These are phyloP conservation scores for Pseudozyma sp. DNA, from an alignment of 1,284 basidiomycete genomes.

Conservation along the genomic window DNA sequence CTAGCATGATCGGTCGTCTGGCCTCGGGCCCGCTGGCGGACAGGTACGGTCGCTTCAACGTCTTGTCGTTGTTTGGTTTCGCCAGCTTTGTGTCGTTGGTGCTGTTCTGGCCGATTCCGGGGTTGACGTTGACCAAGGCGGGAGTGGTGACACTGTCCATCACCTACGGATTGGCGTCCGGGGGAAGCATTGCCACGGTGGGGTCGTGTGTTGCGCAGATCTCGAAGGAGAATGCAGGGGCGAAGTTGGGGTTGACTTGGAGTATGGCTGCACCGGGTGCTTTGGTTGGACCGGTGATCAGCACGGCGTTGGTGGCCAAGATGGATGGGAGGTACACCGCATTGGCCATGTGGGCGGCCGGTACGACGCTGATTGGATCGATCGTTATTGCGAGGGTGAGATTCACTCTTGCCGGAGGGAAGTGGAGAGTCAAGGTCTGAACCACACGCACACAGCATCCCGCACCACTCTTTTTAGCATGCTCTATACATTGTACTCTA, in stretches of 20 bases:
- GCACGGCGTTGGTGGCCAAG: slow-evolving; percentile 26
- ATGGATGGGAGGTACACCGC: slow-evolving; percentile 36
- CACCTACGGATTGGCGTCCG: slow-evolving; percentile 37
- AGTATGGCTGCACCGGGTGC: slow-evolving; percentile 39
- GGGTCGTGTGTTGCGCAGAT: slow-evolving; percentile 39
- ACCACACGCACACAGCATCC: too few species aligned
- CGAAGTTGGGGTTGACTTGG: slow-evolving; percentile 40
- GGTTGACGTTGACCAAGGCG: slow-evolving; percentile 38
- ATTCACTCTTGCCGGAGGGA: slow-evolving; percentile 25
- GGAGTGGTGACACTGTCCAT: slow-evolving; percentile 29
- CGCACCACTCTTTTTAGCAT: neutral
- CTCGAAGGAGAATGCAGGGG: slow-evolving; percentile 23
- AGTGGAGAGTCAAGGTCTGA: slow-evolving; percentile 34
- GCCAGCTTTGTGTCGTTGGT: slow-evolving; percentile 25
- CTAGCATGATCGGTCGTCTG: slow-evolving; percentile 37
- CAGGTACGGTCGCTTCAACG: slow-evolving; percentile 43
- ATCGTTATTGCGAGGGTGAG: slow-evolving; percentile 28
- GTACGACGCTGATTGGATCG: slow-evolving; percentile 31
- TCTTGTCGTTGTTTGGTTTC: slow-evolving; percentile 28
- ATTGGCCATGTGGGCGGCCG: slow-evolving; percentile 39
- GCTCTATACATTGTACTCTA: slow-evolving; percentile 1
- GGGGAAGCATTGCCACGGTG: slow-evolving; percentile 42
- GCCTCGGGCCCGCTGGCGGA: slow-evolving; percentile 36
- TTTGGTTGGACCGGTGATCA: slow-evolving; percentile 43
- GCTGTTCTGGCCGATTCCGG: slow-evolving; percentile 43